Conservation (phyloP, 1,284 basidiomycete species). For the Trametes hirsuta region DNA sequence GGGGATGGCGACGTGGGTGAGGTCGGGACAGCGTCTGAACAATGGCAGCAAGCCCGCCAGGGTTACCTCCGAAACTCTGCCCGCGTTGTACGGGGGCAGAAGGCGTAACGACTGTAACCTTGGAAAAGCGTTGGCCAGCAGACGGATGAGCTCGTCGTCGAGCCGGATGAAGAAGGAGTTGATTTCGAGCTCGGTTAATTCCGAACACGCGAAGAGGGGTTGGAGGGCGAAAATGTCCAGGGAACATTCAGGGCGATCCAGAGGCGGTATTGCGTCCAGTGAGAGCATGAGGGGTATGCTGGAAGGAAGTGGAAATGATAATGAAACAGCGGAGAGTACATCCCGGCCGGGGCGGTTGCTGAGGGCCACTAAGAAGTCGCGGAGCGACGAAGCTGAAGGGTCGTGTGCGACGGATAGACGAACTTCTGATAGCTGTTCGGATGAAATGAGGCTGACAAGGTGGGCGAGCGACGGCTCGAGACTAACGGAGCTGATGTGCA, state of each 20-base stretch:
- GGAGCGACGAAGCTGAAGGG: constrained; percentile 6
- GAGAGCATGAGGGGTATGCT: constrained; percentile 25
- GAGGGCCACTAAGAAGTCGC: constrained; percentile 11
- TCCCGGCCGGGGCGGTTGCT: constrained; percentile 12
- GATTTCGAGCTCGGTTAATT: constrained; percentile 23
- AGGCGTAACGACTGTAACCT: constrained; percentile 23
- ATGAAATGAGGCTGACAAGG: constrained; percentile 14
- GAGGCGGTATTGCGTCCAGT: constrained; percentile 16
- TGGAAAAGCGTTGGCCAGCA: constrained; percentile 23
- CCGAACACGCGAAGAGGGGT: constrained; percentile 14
- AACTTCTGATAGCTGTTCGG: constrained; percentile 20
- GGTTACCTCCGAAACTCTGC: constrained; percentile 18
- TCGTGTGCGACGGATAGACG: constrained; percentile 18
- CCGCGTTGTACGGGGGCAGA: constrained; percentile 22
- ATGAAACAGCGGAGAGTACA: constrained; percentile 4
- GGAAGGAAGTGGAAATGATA: constrained; percentile 19
- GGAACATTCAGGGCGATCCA: constrained; percentile 15
- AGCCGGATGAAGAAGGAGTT: constrained; percentile 19
- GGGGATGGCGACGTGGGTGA: constrained; percentile 19
- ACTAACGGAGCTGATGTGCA: constrained; percentile 17
- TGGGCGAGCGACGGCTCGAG: constrained; percentile 11
- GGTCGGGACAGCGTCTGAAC: constrained; percentile 17
- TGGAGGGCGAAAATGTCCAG: constrained; percentile 12
- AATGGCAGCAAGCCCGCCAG: constrained; percentile 23
- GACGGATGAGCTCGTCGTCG: constrained; percentile 17